Evolutionary conservation across 805 yeast genomes (phyloP).

Genomic region (Candida oleophila): DNA sequence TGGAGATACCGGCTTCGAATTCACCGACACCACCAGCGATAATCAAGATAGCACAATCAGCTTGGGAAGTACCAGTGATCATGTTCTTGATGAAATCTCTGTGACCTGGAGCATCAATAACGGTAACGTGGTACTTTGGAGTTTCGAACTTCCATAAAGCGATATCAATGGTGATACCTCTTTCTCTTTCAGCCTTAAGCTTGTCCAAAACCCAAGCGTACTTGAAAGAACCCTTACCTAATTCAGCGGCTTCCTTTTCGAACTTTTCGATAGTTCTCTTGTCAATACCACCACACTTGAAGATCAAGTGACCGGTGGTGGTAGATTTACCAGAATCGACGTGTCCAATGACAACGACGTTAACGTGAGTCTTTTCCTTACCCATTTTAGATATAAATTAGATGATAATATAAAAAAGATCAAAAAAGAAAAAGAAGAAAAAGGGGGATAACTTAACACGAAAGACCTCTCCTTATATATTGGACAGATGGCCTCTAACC

Average conservation of each 20-base stretch:
- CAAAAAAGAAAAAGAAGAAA: not conserved
- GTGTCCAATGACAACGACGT: constrained; percentile 99
- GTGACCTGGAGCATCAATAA: constrained; percentile 95
- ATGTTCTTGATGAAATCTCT: constrained; percentile 95
- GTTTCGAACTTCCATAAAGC: constrained; percentile 93
- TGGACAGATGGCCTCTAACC: constrained; percentile 1
- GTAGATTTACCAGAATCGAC: constrained; percentile 78
- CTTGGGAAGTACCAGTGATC: constrained; percentile 94
- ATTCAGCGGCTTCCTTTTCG: constrained; percentile 97
- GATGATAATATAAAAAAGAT: not conserved
- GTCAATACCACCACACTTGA: constrained; percentile 97
- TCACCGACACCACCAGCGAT: constrained; percentile 93
- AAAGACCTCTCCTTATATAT: constrained; percentile 5
- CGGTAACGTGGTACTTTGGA: constrained; percentile 85
- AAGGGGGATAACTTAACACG: not conserved
- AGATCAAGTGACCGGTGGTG: constrained; percentile 87
- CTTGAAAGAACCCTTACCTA: constrained; percentile 96
- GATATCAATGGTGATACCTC: constrained; percentile 95
- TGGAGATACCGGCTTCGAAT: constrained; percentile 93
- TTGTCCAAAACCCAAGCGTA: constrained; percentile 98
- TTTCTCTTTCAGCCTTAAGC: constrained; percentile 93
- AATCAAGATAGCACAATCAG: constrained; percentile 87
- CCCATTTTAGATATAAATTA: constrained; percentile 47
- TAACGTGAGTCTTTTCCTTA: constrained; percentile 96
- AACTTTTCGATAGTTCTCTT: constrained; percentile 97